Percentiles rank a stretch among this genome's conserved stretches.
phyloP scores from a whole-genome alignment of 371 early-diverging fungal genomes.

The Mucor racemosus region DNA sequence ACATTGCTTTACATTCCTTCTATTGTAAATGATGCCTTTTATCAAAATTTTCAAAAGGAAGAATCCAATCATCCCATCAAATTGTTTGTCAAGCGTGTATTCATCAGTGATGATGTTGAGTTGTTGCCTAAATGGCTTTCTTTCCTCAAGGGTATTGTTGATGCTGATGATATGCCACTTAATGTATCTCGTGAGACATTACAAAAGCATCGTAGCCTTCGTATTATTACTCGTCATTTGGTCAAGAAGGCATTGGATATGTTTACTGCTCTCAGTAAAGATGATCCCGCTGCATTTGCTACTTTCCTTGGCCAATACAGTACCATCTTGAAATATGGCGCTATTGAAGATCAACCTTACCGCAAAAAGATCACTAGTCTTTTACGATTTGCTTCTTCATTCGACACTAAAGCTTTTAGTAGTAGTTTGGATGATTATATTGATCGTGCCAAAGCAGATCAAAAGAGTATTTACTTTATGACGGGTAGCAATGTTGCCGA shows the following conservation, averaged over 20 bases:
- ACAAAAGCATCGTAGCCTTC: constrained; percentile 82
- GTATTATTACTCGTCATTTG: constrained; percentile 83
- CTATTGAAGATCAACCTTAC: constrained; percentile 75
- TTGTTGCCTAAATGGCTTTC: constrained; percentile 76
- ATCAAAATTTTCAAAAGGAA: constrained; percentile 59
- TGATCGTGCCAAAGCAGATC: constrained; percentile 84
- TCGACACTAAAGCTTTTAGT: constrained; percentile 50
- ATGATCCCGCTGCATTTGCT: constrained; percentile 75
- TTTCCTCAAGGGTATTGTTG: constrained; percentile 85
- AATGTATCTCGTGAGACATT: constrained; percentile 96
- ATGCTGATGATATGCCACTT: constrained; percentile 93
- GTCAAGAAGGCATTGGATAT: constrained; percentile 89
- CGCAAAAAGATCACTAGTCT: constrained; percentile 78
- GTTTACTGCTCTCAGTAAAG: constrained; percentile 71
- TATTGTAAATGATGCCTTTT: constrained; percentile 68
- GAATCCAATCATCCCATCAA: constrained; percentile 87
- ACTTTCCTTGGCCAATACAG: constrained; percentile 80
- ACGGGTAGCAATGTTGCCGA: constrained; percentile 78
- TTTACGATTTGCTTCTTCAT: constrained; percentile 81
- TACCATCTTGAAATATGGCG: constrained; percentile 80
- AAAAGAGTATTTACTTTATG: constrained; percentile 88
- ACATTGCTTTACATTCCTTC: constrained; percentile 86
- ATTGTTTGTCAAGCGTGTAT: constrained; percentile 92
- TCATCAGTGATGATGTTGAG: constrained; percentile 92
- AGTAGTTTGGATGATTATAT: constrained; percentile 88